These are phyloP conservation scores for Sporothrix mexicana DNA, from an alignment of 2,329 filamentous ascomycete genomes.

Conservation along the genomic window DNA sequence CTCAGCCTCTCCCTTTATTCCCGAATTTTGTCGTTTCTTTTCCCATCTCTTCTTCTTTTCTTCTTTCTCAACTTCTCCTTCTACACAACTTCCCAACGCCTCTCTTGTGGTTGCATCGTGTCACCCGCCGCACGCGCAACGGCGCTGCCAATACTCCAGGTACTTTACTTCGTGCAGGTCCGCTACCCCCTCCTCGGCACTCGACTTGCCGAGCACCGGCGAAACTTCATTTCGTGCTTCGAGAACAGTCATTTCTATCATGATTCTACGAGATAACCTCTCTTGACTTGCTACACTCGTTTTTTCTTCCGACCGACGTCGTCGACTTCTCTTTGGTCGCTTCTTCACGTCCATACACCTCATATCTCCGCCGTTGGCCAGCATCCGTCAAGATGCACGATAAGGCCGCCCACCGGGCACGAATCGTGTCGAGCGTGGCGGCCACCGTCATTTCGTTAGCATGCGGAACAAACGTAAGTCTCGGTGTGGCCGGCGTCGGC, in stretches of 20 bases:
- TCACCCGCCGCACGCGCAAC: conserved; percentile 20
- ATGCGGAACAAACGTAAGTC: conserved; percentile 85
- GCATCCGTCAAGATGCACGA: conserved; percentile 36
- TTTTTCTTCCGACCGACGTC: neutral
- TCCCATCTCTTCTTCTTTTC: neutral
- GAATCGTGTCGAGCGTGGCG: conserved; percentile 81
- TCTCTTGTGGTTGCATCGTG: neutral
- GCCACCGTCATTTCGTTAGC: conserved; percentile 85
- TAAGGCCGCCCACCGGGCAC: conserved; percentile 52
- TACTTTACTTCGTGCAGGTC: neutral
- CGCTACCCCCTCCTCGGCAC: conserved; percentile 16
- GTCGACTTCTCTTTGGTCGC: neutral
- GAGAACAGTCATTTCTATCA: neutral
- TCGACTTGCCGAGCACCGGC: conserved; percentile 25
- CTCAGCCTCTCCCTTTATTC: neutral
- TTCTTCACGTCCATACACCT: neutral
- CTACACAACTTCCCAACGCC: neutral
- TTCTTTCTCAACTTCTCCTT: neutral
- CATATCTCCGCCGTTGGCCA: neutral
- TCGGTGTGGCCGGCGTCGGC: too few relatives aligned
- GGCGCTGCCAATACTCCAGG: neutral
- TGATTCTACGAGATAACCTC: conserved; percentile 1
- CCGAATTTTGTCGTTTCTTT: too few relatives aligned
- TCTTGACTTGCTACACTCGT: neutral
- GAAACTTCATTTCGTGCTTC: neutral